Evolutionary conservation across 2,329 filamentous ascomycete genomes (phyloP).

Genomic region (Pyrenophora graminea): DNA sequence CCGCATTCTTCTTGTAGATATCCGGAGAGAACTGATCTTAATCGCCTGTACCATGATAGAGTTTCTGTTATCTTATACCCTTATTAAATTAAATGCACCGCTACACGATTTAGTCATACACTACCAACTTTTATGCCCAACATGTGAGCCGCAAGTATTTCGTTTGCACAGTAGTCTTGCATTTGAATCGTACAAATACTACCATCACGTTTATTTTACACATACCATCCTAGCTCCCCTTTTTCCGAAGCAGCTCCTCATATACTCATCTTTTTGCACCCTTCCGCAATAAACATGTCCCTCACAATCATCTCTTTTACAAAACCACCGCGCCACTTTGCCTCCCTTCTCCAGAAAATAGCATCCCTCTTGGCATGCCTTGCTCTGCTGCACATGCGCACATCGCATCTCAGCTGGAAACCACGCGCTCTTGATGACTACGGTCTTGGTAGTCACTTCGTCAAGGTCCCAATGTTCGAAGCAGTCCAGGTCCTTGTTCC

Average conservation of each 20-base stretch:
- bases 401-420: constrained; percentile 30
- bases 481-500: constrained; percentile 18
- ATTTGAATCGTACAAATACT: too few species aligned
- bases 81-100: not conserved
- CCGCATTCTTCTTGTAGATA: constrained; percentile 29
- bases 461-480: constrained; percentile 21
- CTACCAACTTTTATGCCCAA: too few species aligned
- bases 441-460: constrained; percentile 18
- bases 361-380: constrained; percentile 25
- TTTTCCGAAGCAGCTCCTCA: constrained; percentile 34
- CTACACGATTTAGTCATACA: too few species aligned
- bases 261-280: constrained; percentile 17
- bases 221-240: constrained; percentile 33
- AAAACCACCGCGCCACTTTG: constrained; percentile 15
- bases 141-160: too few species aligned
- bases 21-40: not conserved
- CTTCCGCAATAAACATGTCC: constrained; percentile 32
- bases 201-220: not conserved
- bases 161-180: too few species aligned
- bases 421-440: constrained; percentile 14
- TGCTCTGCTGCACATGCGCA: constrained; percentile 18
- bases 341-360: constrained; percentile 38
- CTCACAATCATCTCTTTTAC: constrained; percentile 27
- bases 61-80: not conserved
- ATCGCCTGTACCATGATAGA: not conserved